Conservation (phyloP, 2,329 filamentous ascomycete genomes). For the Cercospora beticola region DNA sequence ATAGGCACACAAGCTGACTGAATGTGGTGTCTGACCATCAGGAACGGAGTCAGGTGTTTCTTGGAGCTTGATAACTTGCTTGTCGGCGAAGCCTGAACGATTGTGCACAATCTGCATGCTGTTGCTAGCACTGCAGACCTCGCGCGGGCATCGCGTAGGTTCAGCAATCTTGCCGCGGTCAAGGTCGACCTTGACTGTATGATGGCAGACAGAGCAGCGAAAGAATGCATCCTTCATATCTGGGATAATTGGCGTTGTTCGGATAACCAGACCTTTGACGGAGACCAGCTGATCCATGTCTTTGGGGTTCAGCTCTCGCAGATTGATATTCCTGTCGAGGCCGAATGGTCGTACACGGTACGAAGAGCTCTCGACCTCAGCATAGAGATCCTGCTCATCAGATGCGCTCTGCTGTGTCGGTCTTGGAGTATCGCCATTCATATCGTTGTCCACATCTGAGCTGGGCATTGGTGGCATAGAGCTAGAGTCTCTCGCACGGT, state of each 20-base stretch:
- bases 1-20: slow-evolving; percentile 92
- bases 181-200: slow-evolving; percentile 85
- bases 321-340: slow-evolving; percentile 80
- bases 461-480: slow-evolving; percentile 76
- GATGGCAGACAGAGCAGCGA: slow-evolving; percentile 88
- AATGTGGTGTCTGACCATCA: slow-evolving; percentile 94
- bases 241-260: slow-evolving; percentile 91
- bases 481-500: slow-evolving; percentile 53
- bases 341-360: slow-evolving; percentile 91
- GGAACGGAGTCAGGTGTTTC: slow-evolving; percentile 95
- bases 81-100: slow-evolving; percentile 89
- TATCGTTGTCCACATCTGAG: slow-evolving; percentile 63
- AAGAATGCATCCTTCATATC: slow-evolving; percentile 99
- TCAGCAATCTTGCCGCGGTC: slow-evolving; percentile 96
- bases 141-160: slow-evolving; percentile 83
- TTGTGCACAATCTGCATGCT: slow-evolving; percentile 99
- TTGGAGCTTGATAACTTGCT: slow-evolving; percentile 97
- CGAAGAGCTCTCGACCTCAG: slow-evolving; percentile 73
- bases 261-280: slow-evolving; percentile 93
- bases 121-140: slow-evolving; percentile 78
- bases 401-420: slow-evolving; percentile 37
- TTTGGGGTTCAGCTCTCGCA: slow-evolving; percentile 90
- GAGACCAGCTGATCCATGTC: slow-evolving; percentile 96
- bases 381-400: slow-evolving; percentile 65
- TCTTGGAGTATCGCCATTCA: slow-evolving; percentile 35